A percentile compares a stretch with the other conserved stretches of the same genome.
Evolutionary conservation across 2,329 filamentous ascomycete genomes (phyloP).

Genomic region (Botrytis hyacinthi): DNA sequence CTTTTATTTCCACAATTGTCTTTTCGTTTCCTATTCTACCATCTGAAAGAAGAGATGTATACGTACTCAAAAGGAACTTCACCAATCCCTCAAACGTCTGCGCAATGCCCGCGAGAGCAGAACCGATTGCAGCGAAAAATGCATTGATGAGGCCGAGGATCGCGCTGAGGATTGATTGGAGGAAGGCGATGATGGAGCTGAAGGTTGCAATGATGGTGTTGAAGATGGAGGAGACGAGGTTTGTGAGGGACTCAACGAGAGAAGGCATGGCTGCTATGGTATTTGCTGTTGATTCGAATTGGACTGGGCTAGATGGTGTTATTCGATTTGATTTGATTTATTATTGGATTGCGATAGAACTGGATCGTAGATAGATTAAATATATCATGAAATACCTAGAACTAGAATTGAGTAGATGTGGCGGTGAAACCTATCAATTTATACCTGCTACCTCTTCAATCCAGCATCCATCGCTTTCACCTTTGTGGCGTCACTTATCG

Average conservation of each 20-base stretch:
- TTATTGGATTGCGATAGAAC: neutral
- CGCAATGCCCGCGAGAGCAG: constrained; percentile 30
- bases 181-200: constrained; percentile 33
- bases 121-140: constrained; percentile 29
- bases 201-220: constrained; percentile 31
- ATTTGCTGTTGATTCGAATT: neutral
- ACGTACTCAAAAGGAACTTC: constrained; percentile 37
- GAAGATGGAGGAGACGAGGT: constrained; percentile 34
- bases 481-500: constrained; percentile 7
- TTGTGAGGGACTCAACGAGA: constrained; percentile 29
- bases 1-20: neutral
- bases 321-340: neutral
- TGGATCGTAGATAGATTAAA: neutral
- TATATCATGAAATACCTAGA: neutral
- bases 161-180: constrained; percentile 32
- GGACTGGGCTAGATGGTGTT: neutral
- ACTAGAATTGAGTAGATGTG: neutral
- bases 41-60: neutral
- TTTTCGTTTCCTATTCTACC: neutral
- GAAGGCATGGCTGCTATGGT: constrained; percentile 33
- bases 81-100: constrained; percentile 36
- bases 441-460: neutral
- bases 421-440: constrained; percentile 7
- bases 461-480: neutral
- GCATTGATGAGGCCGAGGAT: constrained; percentile 32